A percentile compares a stretch with the other conserved stretches of the same genome.
Conservation (phyloP, 164 flowering plant genomes). For the Nymphaea colorata region DNA sequence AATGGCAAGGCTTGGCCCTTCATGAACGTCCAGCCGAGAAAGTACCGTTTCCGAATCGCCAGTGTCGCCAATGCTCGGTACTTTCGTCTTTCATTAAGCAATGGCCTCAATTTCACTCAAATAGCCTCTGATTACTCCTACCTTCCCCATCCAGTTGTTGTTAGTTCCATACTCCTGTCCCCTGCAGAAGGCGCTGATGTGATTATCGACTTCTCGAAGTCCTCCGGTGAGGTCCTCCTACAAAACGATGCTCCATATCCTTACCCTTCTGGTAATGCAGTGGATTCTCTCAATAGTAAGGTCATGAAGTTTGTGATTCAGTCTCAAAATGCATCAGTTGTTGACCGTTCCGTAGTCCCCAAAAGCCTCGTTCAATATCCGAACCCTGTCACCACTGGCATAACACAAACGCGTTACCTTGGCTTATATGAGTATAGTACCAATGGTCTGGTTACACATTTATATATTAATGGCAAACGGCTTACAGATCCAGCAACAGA, state of each 20-base stretch:
- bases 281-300: neutral
- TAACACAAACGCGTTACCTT: neutral
- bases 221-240: slow-evolving; percentile 4
- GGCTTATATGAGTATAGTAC: neutral
- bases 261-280: neutral
- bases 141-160: neutral
- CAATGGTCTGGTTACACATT: neutral
- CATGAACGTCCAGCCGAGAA: slow-evolving; percentile 34
- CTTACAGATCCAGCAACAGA: neutral
- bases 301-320: neutral
- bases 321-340: neutral
- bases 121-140: neutral
- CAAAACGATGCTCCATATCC: neutral
- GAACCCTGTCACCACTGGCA: neutral
- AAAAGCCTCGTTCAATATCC: neutral
- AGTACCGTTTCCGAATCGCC: slow-evolving; percentile 44
- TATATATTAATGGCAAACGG: neutral
- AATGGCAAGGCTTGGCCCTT: slow-evolving; percentile 42
- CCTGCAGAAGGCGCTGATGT: neutral
- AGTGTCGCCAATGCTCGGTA: slow-evolving; percentile 26
- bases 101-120: slow-evolving; percentile 4
- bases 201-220: neutral
- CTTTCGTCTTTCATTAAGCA: neutral
- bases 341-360: neutral
- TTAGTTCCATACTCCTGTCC: neutral